A percentile compares a stretch with the other conserved stretches of the same genome.
phyloP scores from a whole-genome alignment of 1,284 basidiomycete genomes.

The Garcileccinum viscosum region DNA sequence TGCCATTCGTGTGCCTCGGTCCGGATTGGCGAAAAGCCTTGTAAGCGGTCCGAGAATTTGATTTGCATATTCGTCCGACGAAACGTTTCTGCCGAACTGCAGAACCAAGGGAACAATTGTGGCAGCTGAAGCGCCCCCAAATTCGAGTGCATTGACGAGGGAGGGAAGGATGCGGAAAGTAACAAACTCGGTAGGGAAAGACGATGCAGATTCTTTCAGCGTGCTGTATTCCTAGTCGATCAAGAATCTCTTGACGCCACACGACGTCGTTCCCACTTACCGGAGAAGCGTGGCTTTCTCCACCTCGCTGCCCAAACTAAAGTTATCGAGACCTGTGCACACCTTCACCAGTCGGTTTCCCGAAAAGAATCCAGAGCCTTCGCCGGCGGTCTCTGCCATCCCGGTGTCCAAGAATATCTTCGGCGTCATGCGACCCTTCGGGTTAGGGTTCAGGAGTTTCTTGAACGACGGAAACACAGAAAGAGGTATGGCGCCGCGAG shows the following conservation, averaged over 20 bases:
- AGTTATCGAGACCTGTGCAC: conserved; percentile 86
- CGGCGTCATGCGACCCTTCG: conserved; percentile 78
- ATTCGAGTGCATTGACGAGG: conserved; percentile 83
- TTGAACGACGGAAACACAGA: conserved; percentile 85
- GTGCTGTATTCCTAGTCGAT: conserved; percentile 49
- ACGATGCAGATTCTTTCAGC: conserved; percentile 79
- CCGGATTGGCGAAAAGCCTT: conserved; percentile 85
- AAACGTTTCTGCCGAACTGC: conserved; percentile 76
- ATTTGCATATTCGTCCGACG: conserved; percentile 75
- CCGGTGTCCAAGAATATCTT: conserved; percentile 83
- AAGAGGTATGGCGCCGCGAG: conserved; percentile 80
- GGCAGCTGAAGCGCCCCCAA: conserved; percentile 82
- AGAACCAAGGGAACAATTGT: conserved; percentile 84
- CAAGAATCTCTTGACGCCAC: background rate
- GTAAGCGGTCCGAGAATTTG: conserved; percentile 80
- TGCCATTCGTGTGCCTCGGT: conserved; percentile 93
- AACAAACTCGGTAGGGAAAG: conserved; percentile 88
- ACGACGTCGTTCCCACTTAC: conserved; percentile 44
- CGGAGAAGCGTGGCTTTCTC: conserved; percentile 82
- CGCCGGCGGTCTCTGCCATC: conserved; percentile 66
- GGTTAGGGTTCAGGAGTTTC: conserved; percentile 87
- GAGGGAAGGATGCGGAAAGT: conserved; percentile 89
- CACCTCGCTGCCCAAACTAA: conserved; percentile 81
- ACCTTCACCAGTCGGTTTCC: conserved; percentile 87
- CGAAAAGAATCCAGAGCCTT: conserved; percentile 80